A percentile compares a stretch with the other conserved stretches of the same genome.
Conservation (phyloP, 306 rosid genomes). For the Fragaria vesca region DNA sequence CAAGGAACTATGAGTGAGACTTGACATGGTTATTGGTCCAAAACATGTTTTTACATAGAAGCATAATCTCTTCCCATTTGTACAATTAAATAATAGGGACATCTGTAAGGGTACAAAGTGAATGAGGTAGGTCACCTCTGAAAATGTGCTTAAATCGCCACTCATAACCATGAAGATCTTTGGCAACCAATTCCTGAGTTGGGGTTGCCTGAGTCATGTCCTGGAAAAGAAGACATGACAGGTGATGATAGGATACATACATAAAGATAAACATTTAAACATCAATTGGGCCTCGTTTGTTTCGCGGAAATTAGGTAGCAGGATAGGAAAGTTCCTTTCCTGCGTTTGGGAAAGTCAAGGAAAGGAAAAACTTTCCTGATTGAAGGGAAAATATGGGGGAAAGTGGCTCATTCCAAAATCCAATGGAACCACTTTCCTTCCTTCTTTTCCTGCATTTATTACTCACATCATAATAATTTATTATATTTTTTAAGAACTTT, state of each 20-base stretch:
- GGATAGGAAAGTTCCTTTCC: too few relatives aligned
- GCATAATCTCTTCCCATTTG: background rate
- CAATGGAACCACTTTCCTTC: too few relatives aligned
- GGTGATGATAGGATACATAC: slow-evolving; percentile 5
- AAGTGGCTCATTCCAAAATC: too few relatives aligned
- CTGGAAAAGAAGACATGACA: slow-evolving; percentile 36
- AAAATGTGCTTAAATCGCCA: slow-evolving; percentile 97
- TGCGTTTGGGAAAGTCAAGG: too few relatives aligned
- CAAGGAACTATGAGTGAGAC: slow-evolving; percentile 14
- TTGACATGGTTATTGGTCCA: background rate
- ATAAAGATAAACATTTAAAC: slow-evolving; percentile 3
- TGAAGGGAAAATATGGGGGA: too few relatives aligned
- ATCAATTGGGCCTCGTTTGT: too few relatives aligned
- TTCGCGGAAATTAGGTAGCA: too few relatives aligned
- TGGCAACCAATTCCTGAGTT: slow-evolving; percentile 87
- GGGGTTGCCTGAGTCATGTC: slow-evolving; percentile 87
- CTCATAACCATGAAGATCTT: slow-evolving; percentile 89
- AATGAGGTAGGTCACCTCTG: slow-evolving; percentile 52
- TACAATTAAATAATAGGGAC: slow-evolving; percentile 2
- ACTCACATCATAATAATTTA: too few relatives aligned
- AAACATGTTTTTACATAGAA: background rate
- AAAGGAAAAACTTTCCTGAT: too few relatives aligned
- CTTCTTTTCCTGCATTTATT: too few relatives aligned
- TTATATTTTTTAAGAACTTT: too few relatives aligned
- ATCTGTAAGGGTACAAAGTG: slow-evolving; percentile 15